Percentiles rank a stretch among this genome's conserved stretches.
phyloP scores from a whole-genome alignment of 2,329 filamentous ascomycete species.

The Hymenoscyphus scutula region DNA sequence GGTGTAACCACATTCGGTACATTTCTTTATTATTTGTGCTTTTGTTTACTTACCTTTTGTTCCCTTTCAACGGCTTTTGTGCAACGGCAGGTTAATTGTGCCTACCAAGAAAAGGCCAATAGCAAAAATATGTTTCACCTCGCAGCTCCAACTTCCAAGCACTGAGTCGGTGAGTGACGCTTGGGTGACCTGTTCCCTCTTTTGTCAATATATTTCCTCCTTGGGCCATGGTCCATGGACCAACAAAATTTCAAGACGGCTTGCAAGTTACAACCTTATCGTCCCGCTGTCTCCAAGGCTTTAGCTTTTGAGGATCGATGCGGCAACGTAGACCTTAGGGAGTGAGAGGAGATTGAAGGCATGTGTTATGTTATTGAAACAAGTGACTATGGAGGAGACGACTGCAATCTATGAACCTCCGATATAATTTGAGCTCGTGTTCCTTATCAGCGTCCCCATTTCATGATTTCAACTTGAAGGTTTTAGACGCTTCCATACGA shows the following conservation, averaged over 20 bases:
- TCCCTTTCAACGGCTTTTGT: background rate
- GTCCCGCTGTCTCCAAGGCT: background rate
- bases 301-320: no score
- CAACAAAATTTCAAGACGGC: background rate
- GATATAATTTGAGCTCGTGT: background rate
- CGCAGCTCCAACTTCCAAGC: background rate
- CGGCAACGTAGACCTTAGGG: no score
- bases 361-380: no score
- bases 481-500: background rate
- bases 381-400: background rate
- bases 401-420: background rate
- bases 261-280: background rate
- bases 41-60: conserved; percentile 5
- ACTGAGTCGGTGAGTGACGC: conserved; percentile 1
- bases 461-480: background rate
- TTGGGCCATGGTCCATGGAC: background rate
- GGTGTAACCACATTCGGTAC: background rate
- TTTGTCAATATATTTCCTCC: background rate
- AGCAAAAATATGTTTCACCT: background rate
- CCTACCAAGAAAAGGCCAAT: background rate
- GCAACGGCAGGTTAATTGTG: background rate
- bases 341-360: no score
- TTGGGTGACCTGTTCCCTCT: background rate
- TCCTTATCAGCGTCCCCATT: background rate
- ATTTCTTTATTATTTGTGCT: background rate